phyloP scores from a whole-genome alignment of 75 land plant species.

The Adiantum capillusveneris region DNA sequence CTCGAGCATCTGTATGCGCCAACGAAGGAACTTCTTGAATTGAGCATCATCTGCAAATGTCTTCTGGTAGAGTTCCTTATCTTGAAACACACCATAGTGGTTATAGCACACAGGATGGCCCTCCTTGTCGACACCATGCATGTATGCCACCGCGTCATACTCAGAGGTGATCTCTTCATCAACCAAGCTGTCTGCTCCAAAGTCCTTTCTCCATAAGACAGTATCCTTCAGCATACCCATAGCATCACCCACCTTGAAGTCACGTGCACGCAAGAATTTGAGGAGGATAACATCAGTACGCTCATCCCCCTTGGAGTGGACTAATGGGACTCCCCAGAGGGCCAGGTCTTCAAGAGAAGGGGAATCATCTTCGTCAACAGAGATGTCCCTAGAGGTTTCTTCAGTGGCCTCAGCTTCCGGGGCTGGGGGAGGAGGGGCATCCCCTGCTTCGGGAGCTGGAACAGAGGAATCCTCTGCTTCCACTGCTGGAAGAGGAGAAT shows the following conservation, averaged over 20 bases:
- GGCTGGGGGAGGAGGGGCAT: not conserved
- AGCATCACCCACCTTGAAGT: slow-evolving; percentile 59
- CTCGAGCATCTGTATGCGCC: slow-evolving; percentile 88
- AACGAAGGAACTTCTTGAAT: slow-evolving; percentile 59
- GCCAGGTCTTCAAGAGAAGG: slow-evolving; percentile 14
- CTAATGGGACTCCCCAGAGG: slow-evolving; percentile 74
- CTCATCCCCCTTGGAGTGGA: slow-evolving; percentile 27
- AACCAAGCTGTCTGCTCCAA: slow-evolving; percentile 44
- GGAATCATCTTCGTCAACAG: not conserved
- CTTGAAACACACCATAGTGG: slow-evolving; percentile 73
- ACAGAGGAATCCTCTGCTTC: not conserved
- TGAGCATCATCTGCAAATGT: slow-evolving; percentile 77
- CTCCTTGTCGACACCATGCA: slow-evolving; percentile 58
- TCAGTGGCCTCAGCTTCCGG: not conserved
- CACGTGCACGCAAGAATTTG: slow-evolving; percentile 87
- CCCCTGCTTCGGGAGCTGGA: not conserved
- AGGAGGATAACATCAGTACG: slow-evolving; percentile 72
- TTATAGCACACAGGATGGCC: slow-evolving; percentile 95
- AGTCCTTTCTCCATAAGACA: slow-evolving; percentile 58
- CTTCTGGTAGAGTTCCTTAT: slow-evolving; percentile 73
- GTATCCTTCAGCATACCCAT: slow-evolving; percentile 58
- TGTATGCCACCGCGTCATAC: slow-evolving; percentile 64
- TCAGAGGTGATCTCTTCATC: slow-evolving; percentile 62
- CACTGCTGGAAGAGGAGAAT: not conserved
- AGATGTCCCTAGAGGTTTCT: not conserved